Evolutionary conservation across 73 alveolate genomes (phyloP), one percentile per base, ranked within the genome.

Genomic region (Tetrahymena thermophila): DNA sequence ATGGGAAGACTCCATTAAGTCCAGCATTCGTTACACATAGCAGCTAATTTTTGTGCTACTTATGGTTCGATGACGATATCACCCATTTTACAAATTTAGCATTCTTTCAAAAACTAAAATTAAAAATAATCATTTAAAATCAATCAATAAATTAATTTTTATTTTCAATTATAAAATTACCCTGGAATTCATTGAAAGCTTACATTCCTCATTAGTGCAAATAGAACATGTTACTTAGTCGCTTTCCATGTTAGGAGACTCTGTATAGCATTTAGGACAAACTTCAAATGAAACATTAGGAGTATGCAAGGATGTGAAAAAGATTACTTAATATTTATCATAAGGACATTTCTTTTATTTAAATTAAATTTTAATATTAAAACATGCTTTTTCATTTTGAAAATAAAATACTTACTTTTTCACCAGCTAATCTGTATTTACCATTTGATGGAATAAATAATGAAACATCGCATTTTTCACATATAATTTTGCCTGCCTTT

Each of bases 11-110:
- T 89, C 94, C 93, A 95, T 95, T 85, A 56, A 85, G 95, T 85
- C 97, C 97, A 95, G 56, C 97, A 95, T 57, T 95, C 97, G 55
- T 95, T 95, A 93, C 97, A 95, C 25, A 93, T 84, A 31, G 94
- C 35, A 34, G 95, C 71, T 21, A 95, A 11, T 43, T 85, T 16
- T 85, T 85, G 34, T 7, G 93, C 85, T 4, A 95, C 50, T 35
- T 38, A 85, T 10, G 97, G 97, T 50, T 95, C 97, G 35, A 89
- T 56, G 34, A 95, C 95, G 1, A 95, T 40, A 25, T 85, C 95
- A 17, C 97, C 97, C 34, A 89, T 17, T 89, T 85, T 28, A 44
- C 97, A 95, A 38, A 43, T 42, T 15, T 85, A 43, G 94, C 97
- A 95, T 89, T 71, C 89, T 71, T 71, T 71, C 31, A 71, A 71